A percentile compares a stretch with the other conserved stretches of the same genome.
These are phyloP conservation scores for Pseudogymnoascus sp. DNA, from an alignment of 2,329 filamentous ascomycete genomes.

Conservation along the genomic window DNA sequence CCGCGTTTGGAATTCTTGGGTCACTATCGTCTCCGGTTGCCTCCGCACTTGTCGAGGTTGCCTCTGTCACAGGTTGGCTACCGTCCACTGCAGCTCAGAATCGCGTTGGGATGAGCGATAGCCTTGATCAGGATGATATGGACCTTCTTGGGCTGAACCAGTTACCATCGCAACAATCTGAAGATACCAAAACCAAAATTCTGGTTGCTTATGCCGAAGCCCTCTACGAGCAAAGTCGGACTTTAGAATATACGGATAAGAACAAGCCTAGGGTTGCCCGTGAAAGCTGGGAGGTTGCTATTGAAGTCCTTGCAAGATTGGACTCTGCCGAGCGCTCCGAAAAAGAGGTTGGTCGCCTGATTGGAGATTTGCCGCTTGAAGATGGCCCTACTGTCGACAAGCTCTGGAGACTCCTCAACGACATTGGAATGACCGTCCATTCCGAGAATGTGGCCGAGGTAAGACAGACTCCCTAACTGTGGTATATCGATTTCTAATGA, in stretches of 20 bases:
- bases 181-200: conserved; percentile 71
- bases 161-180: conserved; percentile 48
- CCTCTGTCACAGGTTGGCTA: conserved; percentile 78
- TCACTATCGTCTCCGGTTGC: conserved; percentile 77
- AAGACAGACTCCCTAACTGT: conserved; percentile 29
- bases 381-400: conserved; percentile 71
- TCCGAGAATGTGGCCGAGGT: conserved; percentile 80
- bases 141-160: conserved; percentile 65
- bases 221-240: conserved; percentile 47
- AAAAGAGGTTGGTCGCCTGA: conserved; percentile 65
- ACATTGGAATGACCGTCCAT: conserved; percentile 70
- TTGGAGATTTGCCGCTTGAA: conserved; percentile 64
- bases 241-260: conserved; percentile 23
- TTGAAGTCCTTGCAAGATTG: conserved; percentile 75
- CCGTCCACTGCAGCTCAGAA: conserved; percentile 49
- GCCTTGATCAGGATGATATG: conserved; percentile 75
- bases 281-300: conserved; percentile 85
- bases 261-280: conserved; percentile 31
- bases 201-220: conserved; percentile 69
- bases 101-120: conserved; percentile 49
- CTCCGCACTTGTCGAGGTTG: conserved; percentile 74
- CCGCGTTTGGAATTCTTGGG: conserved; percentile 65
- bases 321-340: conserved; percentile 66
- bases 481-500: conserved; percentile 23
- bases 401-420: conserved; percentile 70